phyloP scores from a whole-genome alignment of 768 basidiomycete species.

The Tubosaeta sp. region DNA sequence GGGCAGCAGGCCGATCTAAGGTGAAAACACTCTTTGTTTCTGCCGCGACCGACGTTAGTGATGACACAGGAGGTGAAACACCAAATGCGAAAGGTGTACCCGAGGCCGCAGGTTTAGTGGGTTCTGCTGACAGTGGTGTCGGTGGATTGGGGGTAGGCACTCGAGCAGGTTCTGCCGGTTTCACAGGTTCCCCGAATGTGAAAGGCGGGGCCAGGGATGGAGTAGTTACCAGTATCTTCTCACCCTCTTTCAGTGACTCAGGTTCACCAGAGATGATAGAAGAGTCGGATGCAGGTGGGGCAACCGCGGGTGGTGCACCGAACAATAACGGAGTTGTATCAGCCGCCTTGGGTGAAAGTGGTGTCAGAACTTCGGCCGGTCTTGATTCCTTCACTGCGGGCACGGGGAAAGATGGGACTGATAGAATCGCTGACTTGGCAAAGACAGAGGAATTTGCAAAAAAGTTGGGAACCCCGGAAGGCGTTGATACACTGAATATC shows the following conservation, averaged over 20 bases:
- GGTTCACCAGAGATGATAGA: constrained; percentile 2
- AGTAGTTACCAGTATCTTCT: constrained; percentile 7
- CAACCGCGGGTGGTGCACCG: constrained; percentile 3
- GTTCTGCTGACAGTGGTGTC: constrained; percentile 4
- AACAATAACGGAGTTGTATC: constrained; percentile 11
- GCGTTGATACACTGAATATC: not conserved
- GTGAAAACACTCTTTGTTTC: constrained; percentile 32
- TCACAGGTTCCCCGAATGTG: constrained; percentile 25
- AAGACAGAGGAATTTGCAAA: constrained; percentile 52
- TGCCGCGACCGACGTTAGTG: constrained; percentile 2
- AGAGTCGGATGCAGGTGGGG: constrained; percentile 1
- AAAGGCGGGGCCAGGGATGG: constrained; percentile 21
- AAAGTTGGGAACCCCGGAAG: constrained; percentile 53
- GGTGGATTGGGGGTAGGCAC: constrained; percentile 4
- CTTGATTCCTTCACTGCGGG: constrained; percentile 13
- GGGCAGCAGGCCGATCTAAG: constrained; percentile 25
- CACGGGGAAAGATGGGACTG: constrained; percentile 22
- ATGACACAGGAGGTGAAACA: constrained; percentile 10
- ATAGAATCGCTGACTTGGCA: constrained; percentile 31
- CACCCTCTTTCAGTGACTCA: constrained; percentile 16
- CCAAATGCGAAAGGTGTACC: constrained; percentile 27
- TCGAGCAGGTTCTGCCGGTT: constrained; percentile 18
- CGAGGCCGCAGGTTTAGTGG: constrained; percentile 4
- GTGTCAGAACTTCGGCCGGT: not conserved
- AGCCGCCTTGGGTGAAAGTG: constrained; percentile 4